Conservation (phyloP, 345 rosid species). For the Diplotaxis tenuifolia region DNA sequence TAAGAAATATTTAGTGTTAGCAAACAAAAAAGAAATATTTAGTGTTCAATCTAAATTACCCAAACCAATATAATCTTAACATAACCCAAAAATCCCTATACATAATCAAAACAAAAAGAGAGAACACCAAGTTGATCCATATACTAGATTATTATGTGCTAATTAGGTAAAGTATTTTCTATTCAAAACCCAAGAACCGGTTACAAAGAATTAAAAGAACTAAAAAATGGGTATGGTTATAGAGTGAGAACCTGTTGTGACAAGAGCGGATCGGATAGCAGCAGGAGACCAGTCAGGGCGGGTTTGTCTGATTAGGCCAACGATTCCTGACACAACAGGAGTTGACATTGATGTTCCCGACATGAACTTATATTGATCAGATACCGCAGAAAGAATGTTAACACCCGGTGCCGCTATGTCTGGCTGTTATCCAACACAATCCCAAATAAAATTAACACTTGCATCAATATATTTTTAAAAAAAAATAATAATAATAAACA, state of each 20-base stretch:
- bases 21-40: too few species aligned
- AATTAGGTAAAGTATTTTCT: background rate
- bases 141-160: background rate
- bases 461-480: background rate
- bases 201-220: background rate
- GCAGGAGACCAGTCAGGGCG: constrained; percentile 50
- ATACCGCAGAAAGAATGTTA: constrained; percentile 36
- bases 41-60: background rate
- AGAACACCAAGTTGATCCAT: background rate
- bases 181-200: background rate
- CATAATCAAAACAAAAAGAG: background rate
- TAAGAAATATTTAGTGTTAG: background rate
- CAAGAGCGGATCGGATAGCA: constrained; percentile 49
- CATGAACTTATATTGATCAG: constrained; percentile 13
- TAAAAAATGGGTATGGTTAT: background rate
- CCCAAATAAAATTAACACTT: background rate
- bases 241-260: constrained; percentile 43
- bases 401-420: constrained; percentile 54
- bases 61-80: background rate
- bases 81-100: background rate
- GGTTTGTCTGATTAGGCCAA: constrained; percentile 38
- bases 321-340: constrained; percentile 45
- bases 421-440: constrained; percentile 33
- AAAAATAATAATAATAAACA: background rate
- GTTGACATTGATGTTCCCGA: constrained; percentile 50